Conservation (phyloP, 2,329 filamentous ascomycete genomes). For the Paracamarosporium sp. region DNA sequence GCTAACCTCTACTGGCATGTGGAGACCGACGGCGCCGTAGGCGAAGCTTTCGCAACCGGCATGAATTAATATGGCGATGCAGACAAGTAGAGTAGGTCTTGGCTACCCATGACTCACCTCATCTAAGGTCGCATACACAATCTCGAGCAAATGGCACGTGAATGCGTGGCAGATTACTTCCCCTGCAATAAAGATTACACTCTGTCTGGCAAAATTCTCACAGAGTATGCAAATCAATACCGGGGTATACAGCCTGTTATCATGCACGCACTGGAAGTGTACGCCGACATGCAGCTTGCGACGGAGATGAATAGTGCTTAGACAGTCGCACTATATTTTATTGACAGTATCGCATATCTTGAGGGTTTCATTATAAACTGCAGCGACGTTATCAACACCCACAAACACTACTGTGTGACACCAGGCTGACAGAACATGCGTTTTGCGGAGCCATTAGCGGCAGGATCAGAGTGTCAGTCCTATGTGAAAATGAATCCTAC, state of each 20-base stretch:
- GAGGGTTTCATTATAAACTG: constrained; percentile 33
- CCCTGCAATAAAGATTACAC: too few species aligned
- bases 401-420: constrained; percentile 25
- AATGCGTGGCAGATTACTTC: too few species aligned
- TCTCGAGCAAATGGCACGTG: too few species aligned
- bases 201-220: too few species aligned
- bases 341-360: constrained; percentile 23
- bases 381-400: constrained; percentile 21
- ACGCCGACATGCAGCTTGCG: constrained; percentile 14
- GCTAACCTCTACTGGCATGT: too few species aligned
- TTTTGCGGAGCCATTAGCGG: constrained; percentile 21
- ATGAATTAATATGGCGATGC: too few species aligned
- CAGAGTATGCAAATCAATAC: too few species aligned
- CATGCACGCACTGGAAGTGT: constrained; percentile 25
- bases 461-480: constrained; percentile 17
- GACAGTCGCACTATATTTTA: constrained; percentile 18
- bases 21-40: too few species aligned
- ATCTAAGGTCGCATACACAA: too few species aligned
- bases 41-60: too few species aligned
- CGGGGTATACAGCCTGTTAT: constrained; percentile 28
- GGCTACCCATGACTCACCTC: too few species aligned
- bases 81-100: too few species aligned
- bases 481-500: constrained; percentile 34
- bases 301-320: constrained; percentile 9
- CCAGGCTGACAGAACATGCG: constrained; percentile 30